Evolutionary conservation across 768 basidiomycete genomes (phyloP), one percentile per base, ranked within the genome.

Genomic region (Amanita polypyramis): DNA sequence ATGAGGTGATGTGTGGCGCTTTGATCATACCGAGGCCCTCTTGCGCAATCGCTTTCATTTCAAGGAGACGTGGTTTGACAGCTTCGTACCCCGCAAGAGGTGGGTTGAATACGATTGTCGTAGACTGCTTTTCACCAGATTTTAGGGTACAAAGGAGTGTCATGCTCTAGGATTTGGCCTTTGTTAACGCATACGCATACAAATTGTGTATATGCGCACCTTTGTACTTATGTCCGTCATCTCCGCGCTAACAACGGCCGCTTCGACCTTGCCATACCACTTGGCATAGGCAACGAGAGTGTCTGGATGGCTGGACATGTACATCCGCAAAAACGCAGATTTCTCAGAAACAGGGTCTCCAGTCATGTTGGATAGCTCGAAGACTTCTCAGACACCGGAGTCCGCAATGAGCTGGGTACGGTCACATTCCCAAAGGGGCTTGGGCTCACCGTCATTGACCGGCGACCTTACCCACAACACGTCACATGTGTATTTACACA

Each of bases 231-330:
- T 87, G 2, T 69, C 67, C 7, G 72, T 71, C 86, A 89, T 85
- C 60, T 79, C 70, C 6, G 85, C 86, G n/a, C 73, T 72, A 2
- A 63, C 62, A 14, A 87, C 73, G 33, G 66, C 66, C 23, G 73
- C 70, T 17, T 66, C 55, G 9, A 87, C 72, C 53, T 82, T 79
- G 7, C 82, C 85, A 56, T 73, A 86, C 72, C 82, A 76, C 54
- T 81, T 85, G 35, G 83, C 85, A 55, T 89, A 92, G 2, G 85
- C 85, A 30, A 91, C 85, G 54, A 91, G 69, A 1, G 88, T 90
- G 58, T 90, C 87, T 0, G 84, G 84, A 56, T 90, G 89, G 52
- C 69, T 79, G 25, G 76, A 81, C 88, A 90, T 91, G 68, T 91
- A 92, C 76, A 79, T 84, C 60, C 77, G 76, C 36, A 91, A 70